Base-by-base conservation (phyloP, 352 stramenopile genomes). In the Phytopythium boreale region DNA sequence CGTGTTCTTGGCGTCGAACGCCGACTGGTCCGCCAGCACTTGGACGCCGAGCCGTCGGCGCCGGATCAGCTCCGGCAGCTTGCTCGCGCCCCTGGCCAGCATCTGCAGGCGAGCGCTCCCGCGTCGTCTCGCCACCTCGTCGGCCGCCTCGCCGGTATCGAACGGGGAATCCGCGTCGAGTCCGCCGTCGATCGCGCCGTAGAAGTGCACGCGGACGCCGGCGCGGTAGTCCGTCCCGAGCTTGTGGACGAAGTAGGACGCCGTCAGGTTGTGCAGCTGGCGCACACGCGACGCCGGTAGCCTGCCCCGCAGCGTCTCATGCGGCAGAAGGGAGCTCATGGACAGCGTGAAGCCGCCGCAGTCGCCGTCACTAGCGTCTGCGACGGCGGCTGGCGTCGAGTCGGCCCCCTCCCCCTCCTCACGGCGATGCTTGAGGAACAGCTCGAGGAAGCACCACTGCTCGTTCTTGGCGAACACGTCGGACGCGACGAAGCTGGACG, bases 341-440 rank as follows among this genome's bases (percentile, higher is more conserved):
- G 72, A 74, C 20, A 79, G 75, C 1, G 69, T 75, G 46, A 79
- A 77, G 27, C 72, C 72, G 10, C 75, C 64, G 24, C 58, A 20
- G 44, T 27, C n/a, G 20, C 1, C 19, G 5, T 26, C 43, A 1
- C 5, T n/a, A n/a, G n/a, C 36, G 14, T 2, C 36, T 12, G 36
- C 11, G 10, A 43, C 11, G 10, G 31, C 8, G 8, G 31, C 8
- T 3, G 31, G 31, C 31, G 31, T 36, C 22, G 62, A 61, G 11
- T 59, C 56, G 27, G n/a, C n/a, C n/a, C n/a, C n/a, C n/a, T n/a
- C 47, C 11, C 9, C 22, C 22, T 29, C 22, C 47, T 55, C 51
- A 5, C 51, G 7, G 7, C 50, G 14, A 20, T 75, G 67, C 14
- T 59, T 49, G 14, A 62, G 66, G 46, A 73, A 72, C 46, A 67